Conservation (phyloP, 176 grass and related monocot genomes). For the Oryza brachyantha region DNA sequence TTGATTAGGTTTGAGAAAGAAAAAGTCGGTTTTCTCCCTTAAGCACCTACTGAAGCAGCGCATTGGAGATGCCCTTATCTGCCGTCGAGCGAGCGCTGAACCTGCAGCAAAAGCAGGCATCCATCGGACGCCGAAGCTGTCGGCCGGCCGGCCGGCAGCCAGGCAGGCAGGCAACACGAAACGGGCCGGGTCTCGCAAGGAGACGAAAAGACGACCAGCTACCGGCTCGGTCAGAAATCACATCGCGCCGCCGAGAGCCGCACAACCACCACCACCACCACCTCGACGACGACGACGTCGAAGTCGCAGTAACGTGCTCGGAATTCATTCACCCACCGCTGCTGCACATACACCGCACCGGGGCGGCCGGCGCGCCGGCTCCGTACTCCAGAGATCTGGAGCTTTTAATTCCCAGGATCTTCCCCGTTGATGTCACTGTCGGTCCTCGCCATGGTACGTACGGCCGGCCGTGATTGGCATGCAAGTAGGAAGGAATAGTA, state of each 20-base stretch:
- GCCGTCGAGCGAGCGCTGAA: conserved; percentile 3
- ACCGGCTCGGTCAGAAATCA: neutral
- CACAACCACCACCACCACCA: neutral
- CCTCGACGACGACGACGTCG: neutral
- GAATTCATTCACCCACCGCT: neutral
- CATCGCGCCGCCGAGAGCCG: neutral
- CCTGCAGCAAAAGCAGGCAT: neutral
- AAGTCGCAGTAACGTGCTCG: neutral
- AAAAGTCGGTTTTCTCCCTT: too few species aligned
- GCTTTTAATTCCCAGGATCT: neutral
- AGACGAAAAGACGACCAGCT: conserved; percentile 28
- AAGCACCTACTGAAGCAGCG: too few species aligned
- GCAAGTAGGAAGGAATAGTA: too few species aligned
- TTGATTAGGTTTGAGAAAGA: too few species aligned
- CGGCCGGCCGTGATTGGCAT: neutral
- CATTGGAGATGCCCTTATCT: too few species aligned
- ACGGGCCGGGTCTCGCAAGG: neutral
- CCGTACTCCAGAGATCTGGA: neutral
- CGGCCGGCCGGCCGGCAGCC: conserved; percentile 22
- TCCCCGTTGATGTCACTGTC: neutral
- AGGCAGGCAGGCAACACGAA: too few species aligned
- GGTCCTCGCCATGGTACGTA: neutral
- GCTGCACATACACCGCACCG: conserved; percentile 21
- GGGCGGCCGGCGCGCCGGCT: neutral
- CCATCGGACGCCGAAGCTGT: neutral